These are phyloP conservation scores for Coemansia interrupta DNA, from an alignment of 192 early-diverging fungal species.

Conservation along the genomic window DNA sequence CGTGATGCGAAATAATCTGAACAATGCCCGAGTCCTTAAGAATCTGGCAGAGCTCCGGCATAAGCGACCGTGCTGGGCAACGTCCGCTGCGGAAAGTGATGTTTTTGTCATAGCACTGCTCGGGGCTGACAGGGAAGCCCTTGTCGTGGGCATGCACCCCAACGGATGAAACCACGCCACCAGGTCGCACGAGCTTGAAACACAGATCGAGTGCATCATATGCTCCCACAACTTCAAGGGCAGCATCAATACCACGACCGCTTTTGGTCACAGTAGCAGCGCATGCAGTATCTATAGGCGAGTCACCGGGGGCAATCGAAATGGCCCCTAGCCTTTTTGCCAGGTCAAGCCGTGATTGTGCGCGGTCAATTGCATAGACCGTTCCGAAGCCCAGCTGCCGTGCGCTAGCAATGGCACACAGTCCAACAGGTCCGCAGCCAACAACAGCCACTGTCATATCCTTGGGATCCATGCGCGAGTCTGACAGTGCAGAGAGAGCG, in stretches of 20 bases:
- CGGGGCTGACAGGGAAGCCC: constrained; percentile 56
- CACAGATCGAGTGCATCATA: constrained; percentile 39
- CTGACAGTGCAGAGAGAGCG: constrained; percentile 37
- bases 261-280: constrained; percentile 20
- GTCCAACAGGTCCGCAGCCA: constrained; percentile 58
- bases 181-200: constrained; percentile 51
- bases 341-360: constrained; percentile 42
- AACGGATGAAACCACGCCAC: constrained; percentile 56
- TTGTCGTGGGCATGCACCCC: constrained; percentile 53
- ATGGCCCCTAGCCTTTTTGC: constrained; percentile 43
- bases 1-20: constrained; percentile 47
- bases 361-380: constrained; percentile 46
- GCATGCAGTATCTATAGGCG: constrained; percentile 7
- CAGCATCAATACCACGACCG: constrained; percentile 50
- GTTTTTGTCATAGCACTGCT: constrained; percentile 58
- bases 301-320: constrained; percentile 15
- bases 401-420: constrained; percentile 50
- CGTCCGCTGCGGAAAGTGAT: constrained; percentile 54
- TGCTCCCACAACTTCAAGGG: constrained; percentile 56
- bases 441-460: constrained; percentile 48
- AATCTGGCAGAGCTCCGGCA: constrained; percentile 36
- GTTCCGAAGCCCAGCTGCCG: constrained; percentile 33
- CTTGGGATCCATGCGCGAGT: constrained; percentile 12
- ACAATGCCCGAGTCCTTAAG: constrained; percentile 30
- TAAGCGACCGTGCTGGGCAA: constrained; percentile 52